Conservation (phyloP, 805 yeast species). For the Dipodascus geniculatus region DNA sequence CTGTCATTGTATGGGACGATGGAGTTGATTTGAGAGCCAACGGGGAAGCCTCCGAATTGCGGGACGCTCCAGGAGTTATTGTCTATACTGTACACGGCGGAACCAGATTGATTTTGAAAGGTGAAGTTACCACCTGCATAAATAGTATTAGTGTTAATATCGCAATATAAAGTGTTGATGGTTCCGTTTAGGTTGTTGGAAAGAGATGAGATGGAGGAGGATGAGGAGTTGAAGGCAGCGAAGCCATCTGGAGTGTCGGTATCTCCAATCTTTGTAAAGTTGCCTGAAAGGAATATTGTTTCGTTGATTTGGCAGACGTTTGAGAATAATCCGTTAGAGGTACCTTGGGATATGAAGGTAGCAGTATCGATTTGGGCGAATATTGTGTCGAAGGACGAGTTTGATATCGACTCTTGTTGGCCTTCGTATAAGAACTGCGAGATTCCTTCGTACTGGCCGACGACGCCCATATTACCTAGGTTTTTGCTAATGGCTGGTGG, state of each 20-base stretch:
- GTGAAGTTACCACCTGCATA: conserved; percentile 75
- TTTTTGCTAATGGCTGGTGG: conserved; percentile 15
- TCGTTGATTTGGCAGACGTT: conserved; percentile 15
- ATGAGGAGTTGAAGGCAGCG: conserved; percentile 17
- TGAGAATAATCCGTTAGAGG: conserved; percentile 14
- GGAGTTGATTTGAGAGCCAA: conserved; percentile 45
- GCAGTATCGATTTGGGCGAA: conserved; percentile 17
- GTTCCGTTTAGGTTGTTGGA: conserved; percentile 24
- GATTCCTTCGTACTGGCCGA: conserved; percentile 30
- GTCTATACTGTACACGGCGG: conserved; percentile 48
- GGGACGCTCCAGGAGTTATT: conserved; percentile 33
- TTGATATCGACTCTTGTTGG: conserved; percentile 23
- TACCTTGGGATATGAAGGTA: conserved; percentile 6
- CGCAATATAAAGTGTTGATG: conserved; percentile 37
- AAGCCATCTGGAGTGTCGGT: conserved; percentile 12
- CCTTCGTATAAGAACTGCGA: conserved; percentile 27
- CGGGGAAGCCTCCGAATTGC: conserved; percentile 69
- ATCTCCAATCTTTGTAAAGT: conserved; percentile 19
- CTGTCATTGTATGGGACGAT: conserved; percentile 38
- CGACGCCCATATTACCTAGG: conserved; percentile 23
- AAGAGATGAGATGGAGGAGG: conserved; percentile 17
- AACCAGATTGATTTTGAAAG: conserved; percentile 43
- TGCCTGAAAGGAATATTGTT: conserved; percentile 20
- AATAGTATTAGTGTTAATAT: conserved; percentile 35
- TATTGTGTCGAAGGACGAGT: conserved; percentile 11